A percentile compares a stretch with the other conserved stretches of the same genome.
Conservation (phyloP, 148 eudicot species). For the Cornus suecica region DNA sequence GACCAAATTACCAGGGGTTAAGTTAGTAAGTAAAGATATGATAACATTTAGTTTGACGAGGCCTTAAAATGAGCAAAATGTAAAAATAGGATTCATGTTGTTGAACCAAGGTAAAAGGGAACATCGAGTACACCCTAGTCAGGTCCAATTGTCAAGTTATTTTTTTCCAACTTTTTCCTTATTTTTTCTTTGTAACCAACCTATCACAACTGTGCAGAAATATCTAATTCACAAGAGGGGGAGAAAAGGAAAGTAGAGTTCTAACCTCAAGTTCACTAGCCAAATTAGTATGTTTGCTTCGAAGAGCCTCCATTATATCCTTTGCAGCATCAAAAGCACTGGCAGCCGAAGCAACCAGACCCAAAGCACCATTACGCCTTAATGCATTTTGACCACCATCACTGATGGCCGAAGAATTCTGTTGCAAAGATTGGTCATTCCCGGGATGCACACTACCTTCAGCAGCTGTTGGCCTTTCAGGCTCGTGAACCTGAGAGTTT, state of each 20-base stretch:
- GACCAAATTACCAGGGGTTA: too few relatives aligned
- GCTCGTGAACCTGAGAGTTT: slow-evolving; percentile 64
- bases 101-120: too few relatives aligned
- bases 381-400: slow-evolving; percentile 72
- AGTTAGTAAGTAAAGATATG: too few relatives aligned
- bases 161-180: too few relatives aligned
- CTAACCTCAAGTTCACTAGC: slow-evolving; percentile 97
- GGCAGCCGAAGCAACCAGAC: slow-evolving; percentile 90
- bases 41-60: too few relatives aligned
- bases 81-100: too few relatives aligned
- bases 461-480: slow-evolving; percentile 61
- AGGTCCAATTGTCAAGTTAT: too few relatives aligned
- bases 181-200: too few relatives aligned
- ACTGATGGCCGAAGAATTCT: slow-evolving; percentile 45
- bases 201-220: background rate
- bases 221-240: background rate
- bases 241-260: background rate
- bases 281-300: slow-evolving; percentile 97
- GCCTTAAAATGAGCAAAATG: too few relatives aligned
- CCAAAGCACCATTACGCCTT: slow-evolving; percentile 78
- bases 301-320: slow-evolving; percentile 97
- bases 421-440: slow-evolving; percentile 65
- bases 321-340: slow-evolving; percentile 97
- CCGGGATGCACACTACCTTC: slow-evolving; percentile 61
- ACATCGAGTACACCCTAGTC: too few relatives aligned